Evolutionary conservation across 2,329 filamentous ascomycete genomes (phyloP), one percentile per base, ranked within the genome.

Genomic region (Beauveria rudraprayagi): DNA sequence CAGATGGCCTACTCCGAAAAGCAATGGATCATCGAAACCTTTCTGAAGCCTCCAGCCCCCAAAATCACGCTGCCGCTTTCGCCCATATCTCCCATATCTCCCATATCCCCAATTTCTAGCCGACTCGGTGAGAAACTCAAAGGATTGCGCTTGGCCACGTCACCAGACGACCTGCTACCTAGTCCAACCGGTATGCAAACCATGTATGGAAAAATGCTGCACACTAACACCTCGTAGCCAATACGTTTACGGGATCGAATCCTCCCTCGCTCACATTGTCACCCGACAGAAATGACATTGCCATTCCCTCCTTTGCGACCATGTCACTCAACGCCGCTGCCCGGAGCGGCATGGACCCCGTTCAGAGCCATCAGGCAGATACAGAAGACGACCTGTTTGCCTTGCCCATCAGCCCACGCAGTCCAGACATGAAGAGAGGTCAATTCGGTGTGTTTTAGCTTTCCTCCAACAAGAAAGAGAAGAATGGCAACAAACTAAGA

Each of bases 1-100:
- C 85, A 91, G 70, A 96, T 96, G 88, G 91, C 88, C 0, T 72
- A 90, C 53, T 85, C 91, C 62, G 92, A 96, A 73, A 90, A 87
- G 70, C 83, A 89, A 66, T 96, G 91, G 91, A 92, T 96, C 57
- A 83, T 91, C 68, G 79, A 86, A 52, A 90, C 92, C 67, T 96
- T 96, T 61, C 69, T 71, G 40, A 66, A 72, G 28, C 46, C 60
- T 48, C 41, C 34, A 68, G 66, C 54, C 65, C 62, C 6, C 63
- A 22, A 17, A 1, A n/a, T 40, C 11, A 47, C 47, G 7, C 62
- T 62, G 19, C 80, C 81, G 1, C 76, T 81, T 28, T 87, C 84
- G 60, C 87, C 86, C 37, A 84, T 87, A 30, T 84, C 84, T 34
- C 87, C 86, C 37, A 84, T 87, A 30, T 84, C 84, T 34, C 82